Percentiles rank a stretch among this genome's conserved stretches.
phyloP scores from a whole-genome alignment of 495 filamentous ascomycete species.

The Penicillium ucsense region DNA sequence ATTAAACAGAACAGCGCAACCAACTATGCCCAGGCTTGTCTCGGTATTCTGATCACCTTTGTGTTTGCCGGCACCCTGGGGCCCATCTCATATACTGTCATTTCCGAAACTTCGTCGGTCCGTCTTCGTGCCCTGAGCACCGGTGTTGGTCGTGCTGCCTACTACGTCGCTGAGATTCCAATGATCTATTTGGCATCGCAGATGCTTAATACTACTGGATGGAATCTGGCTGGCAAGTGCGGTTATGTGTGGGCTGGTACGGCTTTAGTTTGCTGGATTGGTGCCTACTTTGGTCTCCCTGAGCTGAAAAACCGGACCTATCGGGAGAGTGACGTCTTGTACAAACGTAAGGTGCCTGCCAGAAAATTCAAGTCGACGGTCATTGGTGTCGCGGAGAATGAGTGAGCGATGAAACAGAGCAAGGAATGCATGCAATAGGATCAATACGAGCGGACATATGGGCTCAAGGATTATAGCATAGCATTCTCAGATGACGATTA shows the following conservation, averaged over 20 bases:
- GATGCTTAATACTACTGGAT: constrained; percentile 35
- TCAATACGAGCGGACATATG: no score
- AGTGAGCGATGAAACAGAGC: constrained; percentile 12
- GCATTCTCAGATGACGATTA: no score
- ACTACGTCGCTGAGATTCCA: constrained; percentile 37
- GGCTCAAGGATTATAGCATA: no score
- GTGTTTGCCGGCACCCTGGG: constrained; percentile 32
- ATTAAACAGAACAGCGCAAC: constrained; percentile 22
- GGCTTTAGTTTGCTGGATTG: constrained; percentile 14
- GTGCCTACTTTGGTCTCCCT: constrained; percentile 20
- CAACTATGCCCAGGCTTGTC: constrained; percentile 36
- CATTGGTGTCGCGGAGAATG: constrained; percentile 42
- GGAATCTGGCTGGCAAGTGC: constrained; percentile 23
- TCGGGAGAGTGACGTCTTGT: constrained; percentile 34
- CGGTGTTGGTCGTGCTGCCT: constrained; percentile 40
- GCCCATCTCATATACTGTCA: constrained; percentile 46
- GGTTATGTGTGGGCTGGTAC: constrained; percentile 29
- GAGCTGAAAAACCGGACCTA: constrained; percentile 30
- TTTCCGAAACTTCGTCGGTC: constrained; percentile 46
- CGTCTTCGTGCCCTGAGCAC: constrained; percentile 42
- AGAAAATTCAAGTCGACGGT: constrained; percentile 33
- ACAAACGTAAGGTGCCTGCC: constrained; percentile 20
- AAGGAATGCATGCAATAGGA: no score
- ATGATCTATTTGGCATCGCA: constrained; percentile 40
- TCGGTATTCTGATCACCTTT: constrained; percentile 45